Base-by-base conservation (phyloP, 2,329 filamentous ascomycete species). In the Parascedosporium putredinis region DNA sequence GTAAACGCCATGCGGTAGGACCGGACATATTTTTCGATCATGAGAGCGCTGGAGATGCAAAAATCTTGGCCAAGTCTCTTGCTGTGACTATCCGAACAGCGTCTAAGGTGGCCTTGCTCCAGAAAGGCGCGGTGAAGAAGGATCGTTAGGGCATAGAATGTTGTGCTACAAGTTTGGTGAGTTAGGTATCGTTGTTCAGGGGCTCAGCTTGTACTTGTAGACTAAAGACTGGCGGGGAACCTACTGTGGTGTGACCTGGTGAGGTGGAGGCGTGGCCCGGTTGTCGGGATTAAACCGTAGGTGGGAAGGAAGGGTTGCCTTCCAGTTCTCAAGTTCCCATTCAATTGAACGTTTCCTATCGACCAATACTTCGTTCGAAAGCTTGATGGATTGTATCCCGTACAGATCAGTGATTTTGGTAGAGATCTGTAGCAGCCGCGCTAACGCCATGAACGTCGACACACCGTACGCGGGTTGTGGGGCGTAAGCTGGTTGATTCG, bases 61-160 rank as follows among this genome's bases (percentile, higher is more conserved):
- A 57, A 57, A 12, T 61, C 59, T 47, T 62, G 59, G 7, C 59
- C 57, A 1, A 51, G 52, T 7, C 56, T 55, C 49, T 61, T 62
- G n/a, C 55, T 52, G 10, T 38, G 45, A 23, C 58, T 56, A 33
- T 61, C 56, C 3, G 60, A 57, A 23, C 62, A 58, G n/a, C 55
- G 54, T 10, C 58, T 53, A 3, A 63, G 58, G 29, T 63, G 60
- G 29, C 61, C 61, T 24, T 62, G 57, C 24, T 63, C 63, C 0
- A 71, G 61, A 53, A 72, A 72, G 1, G 70, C 68, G 1, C 69
- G 65, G 50, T 73, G 67, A 8, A 73, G 62, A 0, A 73, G 59
- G 43, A 73, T 72, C 8, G 64, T 61, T 10, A 73, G 60, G 4
- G 67, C 64, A 52, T 71, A 59, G 53, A 69, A 72, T 6, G 60